Base-by-base conservation (phyloP, 345 rosid species). In the Eucalyptus shirleyi region DNA sequence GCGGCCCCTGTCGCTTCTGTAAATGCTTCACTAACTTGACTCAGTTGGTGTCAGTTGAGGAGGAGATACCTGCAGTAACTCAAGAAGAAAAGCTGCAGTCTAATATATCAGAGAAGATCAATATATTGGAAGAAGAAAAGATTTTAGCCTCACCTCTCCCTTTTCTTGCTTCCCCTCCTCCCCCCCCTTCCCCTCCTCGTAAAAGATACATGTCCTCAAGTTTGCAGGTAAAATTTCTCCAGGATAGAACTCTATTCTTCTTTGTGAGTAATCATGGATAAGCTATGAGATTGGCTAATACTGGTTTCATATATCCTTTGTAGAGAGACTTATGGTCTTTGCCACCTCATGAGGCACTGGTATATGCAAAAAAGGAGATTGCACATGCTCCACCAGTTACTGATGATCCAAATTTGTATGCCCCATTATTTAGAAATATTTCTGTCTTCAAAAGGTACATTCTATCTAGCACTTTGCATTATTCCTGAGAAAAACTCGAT, bases 371-470 rank as follows among this genome's bases (percentile, higher is more conserved):
- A 91, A 93, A 47, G 69, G 97, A 95, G 94, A 94, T 96, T 47
- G 93, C 93, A 37, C 91, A 62, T 93, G 94, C 96, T 55, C 91
- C 95, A 28, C 69, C 91, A 47, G 85, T 93, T 49, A 80, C 89
- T 3, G 93, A 95, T 60, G 95, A 95, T 88, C 89, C 95, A 19
- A 93, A 95, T 89, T 91, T 97, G 40, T 90, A 91, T 90, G 94
- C 94, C 49, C 95, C 96, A 1, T 34, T 96, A 85, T 97, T 96
- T 89, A 92, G 89, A 17, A 96, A 97, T 90, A 53, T 97, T 91
- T 96, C 99, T 21, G 88, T 91, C 91, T 97, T 96, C 93, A 93
- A 90, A 93, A 94, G 98, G 99, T 96, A 94, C 30, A 47, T 40
- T 40, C 30, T 72, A 19, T 72, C 45, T 77, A 40, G 24, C 47